Evolutionary conservation across 495 filamentous ascomycete species (phyloP).

Genomic region (Xylaria longipes): DNA sequence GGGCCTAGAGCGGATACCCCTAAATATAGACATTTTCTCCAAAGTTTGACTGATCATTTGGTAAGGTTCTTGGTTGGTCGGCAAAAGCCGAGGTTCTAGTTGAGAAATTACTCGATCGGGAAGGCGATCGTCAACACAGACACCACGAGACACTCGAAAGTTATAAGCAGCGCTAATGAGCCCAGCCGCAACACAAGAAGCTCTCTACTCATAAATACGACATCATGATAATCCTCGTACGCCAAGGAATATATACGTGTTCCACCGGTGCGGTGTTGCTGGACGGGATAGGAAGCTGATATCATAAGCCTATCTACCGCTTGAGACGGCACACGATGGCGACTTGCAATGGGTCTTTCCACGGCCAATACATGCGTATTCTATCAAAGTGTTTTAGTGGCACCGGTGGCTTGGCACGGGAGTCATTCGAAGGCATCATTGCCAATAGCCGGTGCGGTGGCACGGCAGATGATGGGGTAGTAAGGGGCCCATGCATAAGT

Average conservation of each 20-base stretch:
- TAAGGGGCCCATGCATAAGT: conserved; percentile 6
- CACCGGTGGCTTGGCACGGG: conserved; percentile 13
- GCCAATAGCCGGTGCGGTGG: conserved; percentile 18
- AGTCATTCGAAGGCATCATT: conserved; percentile 22
- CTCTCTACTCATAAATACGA: background rate
- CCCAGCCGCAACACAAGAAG: background rate
- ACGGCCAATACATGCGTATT: conserved; percentile 12
- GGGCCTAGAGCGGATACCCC: background rate
- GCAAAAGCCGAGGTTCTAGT: conserved; percentile 13
- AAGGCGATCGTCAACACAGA: conserved; percentile 18
- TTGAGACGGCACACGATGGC: conserved; percentile 1
- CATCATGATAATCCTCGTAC: conserved; percentile 31
- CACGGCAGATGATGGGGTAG: conserved; percentile 18
- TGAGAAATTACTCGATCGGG: conserved; percentile 19
- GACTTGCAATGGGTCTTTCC: background rate
- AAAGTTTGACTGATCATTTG: conserved; percentile 22
- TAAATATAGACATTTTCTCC: conserved; percentile 4
- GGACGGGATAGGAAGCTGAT: conserved; percentile 32
- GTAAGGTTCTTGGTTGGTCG: conserved; percentile 12
- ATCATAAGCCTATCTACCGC: conserved; percentile 13
- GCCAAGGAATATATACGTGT: conserved; percentile 27
- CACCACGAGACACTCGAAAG: conserved; percentile 13
- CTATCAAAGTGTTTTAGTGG: background rate
- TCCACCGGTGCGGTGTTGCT: conserved; percentile 32
- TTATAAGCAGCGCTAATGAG: conserved; percentile 5